phyloP scores from a whole-genome alignment of 768 basidiomycete genomes.

The Leucocoprinus sp. region DNA sequence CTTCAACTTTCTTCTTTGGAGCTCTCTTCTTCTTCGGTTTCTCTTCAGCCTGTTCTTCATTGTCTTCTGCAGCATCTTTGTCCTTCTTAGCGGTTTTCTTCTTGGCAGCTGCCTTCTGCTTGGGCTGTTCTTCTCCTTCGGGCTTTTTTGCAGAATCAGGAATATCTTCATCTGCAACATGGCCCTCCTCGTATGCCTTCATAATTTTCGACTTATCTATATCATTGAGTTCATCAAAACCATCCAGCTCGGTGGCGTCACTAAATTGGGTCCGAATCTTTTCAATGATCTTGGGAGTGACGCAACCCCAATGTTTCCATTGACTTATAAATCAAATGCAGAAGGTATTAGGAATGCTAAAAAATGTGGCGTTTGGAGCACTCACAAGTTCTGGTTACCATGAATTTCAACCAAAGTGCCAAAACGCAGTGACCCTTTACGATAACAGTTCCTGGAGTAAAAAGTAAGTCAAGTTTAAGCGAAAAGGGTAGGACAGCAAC shows the following conservation, averaged over 20 bases:
- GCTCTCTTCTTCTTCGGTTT: conserved; percentile 38
- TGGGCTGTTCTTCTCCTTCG: conserved; percentile 42
- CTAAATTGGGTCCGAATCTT: conserved; percentile 63
- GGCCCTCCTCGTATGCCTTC: conserved; percentile 68
- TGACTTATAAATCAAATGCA: conserved; percentile 29
- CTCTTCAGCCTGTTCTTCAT: conserved; percentile 23
- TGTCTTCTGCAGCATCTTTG: conserved; percentile 16
- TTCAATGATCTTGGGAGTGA: conserved; percentile 54
- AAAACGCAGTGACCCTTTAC: conserved; percentile 66
- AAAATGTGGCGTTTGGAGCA: conserved; percentile 16
- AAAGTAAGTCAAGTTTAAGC: conserved; percentile 13
- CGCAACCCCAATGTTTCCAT: conserved; percentile 93
- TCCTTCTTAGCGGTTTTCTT: conserved; percentile 23
- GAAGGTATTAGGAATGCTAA: not conserved
- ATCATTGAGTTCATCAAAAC: conserved; percentile 63
- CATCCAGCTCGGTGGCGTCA: conserved; percentile 67
- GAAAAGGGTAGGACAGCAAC: conserved; percentile 11
- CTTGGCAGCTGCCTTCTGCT: conserved; percentile 27
- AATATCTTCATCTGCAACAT: conserved; percentile 79
- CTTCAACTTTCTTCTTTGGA: conserved; percentile 21
- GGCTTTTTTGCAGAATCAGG: conserved; percentile 64
- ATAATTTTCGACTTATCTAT: conserved; percentile 66
- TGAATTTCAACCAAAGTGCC: conserved; percentile 69
- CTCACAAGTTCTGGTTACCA: conserved; percentile 62
- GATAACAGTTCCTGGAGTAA: conserved; percentile 53